Percentiles rank a stretch among this genome's conserved stretches.
These are phyloP conservation scores for Tulasnella sp. DNA, from an alignment of 768 basidiomycete species.

Conservation along the genomic window DNA sequence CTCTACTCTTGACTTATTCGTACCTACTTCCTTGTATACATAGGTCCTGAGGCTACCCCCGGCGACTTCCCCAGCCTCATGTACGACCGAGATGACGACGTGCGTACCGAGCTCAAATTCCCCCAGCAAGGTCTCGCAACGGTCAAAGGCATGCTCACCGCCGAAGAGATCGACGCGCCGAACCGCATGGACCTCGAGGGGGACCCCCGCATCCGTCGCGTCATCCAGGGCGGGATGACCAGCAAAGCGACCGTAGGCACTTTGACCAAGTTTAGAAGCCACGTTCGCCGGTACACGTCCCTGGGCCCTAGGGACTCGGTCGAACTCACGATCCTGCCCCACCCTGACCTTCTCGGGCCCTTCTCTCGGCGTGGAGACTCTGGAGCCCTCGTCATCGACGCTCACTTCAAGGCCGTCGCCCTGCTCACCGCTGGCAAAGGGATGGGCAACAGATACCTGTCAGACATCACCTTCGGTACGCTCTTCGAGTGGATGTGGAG, in stretches of 20 bases:
- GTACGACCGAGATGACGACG: constrained; percentile 18
- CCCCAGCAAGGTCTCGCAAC: constrained; percentile 34
- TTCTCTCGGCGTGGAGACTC: constrained; percentile 27
- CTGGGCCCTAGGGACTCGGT: constrained; percentile 29
- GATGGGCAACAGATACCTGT: neutral
- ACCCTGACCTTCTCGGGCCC: neutral
- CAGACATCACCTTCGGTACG: constrained; percentile 20
- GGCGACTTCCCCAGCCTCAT: neutral
- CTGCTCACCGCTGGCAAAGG: constrained; percentile 14
- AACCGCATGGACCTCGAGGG: constrained; percentile 35
- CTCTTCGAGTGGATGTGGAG: constrained; percentile 27
- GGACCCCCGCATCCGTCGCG: constrained; percentile 34
- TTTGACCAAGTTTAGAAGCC: constrained; percentile 34
- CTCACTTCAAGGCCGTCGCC: neutral
- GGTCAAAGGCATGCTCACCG: constrained; percentile 35
- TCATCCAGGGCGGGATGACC: constrained; percentile 36
- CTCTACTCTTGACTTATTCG: neutral
- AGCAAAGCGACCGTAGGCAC: constrained; percentile 36
- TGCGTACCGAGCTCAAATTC: constrained; percentile 36
- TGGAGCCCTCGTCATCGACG: constrained; percentile 17
- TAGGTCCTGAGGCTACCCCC: neutral
- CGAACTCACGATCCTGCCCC: constrained; percentile 14
- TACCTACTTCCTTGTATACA: constrained; percentile 29
- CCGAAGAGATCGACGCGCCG: constrained; percentile 34
- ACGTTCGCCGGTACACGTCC: constrained; percentile 33